Conservation (phyloP, 306 rosid species). For the Cucumis hystrix region DNA sequence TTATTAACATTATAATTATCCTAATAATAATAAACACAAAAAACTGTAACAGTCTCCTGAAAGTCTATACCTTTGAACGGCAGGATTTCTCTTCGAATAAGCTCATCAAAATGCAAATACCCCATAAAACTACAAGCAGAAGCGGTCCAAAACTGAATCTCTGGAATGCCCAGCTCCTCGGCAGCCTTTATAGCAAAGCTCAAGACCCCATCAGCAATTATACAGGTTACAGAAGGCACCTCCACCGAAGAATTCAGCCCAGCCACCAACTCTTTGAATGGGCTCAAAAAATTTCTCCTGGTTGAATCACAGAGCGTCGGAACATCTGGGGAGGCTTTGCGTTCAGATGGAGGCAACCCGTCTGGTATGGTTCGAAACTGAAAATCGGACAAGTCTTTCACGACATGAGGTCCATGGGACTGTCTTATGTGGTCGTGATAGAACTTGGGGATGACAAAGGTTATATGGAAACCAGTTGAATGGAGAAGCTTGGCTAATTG, state of each 20-base stretch:
- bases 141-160: conserved; percentile 26
- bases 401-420: conserved; percentile 4
- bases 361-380: conserved; percentile 21
- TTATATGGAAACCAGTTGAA: conserved; percentile 16
- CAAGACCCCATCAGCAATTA: conserved; percentile 18
- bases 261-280: conserved; percentile 16
- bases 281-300: conserved; percentile 11
- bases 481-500: conserved; percentile 19
- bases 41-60: no score
- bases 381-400: conserved; percentile 8
- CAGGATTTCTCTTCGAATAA: conserved; percentile 16
- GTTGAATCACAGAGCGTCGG: conserved; percentile 14
- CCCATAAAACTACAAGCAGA: conserved; percentile 31
- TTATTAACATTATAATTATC: no score
- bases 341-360: conserved; percentile 7
- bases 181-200: conserved; percentile 18
- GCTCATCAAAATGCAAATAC: conserved; percentile 17
- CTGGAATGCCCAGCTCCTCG: conserved; percentile 19
- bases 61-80: conserved; percentile 20
- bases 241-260: conserved; percentile 7
- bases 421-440: conserved; percentile 11
- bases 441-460: conserved; percentile 14
- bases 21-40: no score
- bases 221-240: conserved; percentile 20
- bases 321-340: conserved; percentile 12